Percentiles rank a stretch among this genome's conserved stretches.
phyloP scores from a whole-genome alignment of 805 yeast species.

The Metschnikowia gelsemii region DNA sequence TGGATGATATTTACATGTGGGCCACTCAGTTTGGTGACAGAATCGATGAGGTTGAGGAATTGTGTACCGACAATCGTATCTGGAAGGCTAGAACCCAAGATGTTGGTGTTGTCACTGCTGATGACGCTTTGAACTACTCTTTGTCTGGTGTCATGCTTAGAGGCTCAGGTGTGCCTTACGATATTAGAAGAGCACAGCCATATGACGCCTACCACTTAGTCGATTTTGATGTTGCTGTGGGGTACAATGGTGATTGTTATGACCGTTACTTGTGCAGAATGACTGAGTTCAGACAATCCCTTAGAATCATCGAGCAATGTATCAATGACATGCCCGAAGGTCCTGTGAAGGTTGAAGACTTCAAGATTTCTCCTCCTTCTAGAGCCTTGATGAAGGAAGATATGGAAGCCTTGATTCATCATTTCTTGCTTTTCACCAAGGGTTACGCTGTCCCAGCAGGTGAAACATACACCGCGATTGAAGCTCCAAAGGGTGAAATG shows the following conservation, averaged over 20 bases:
- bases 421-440: conserved; percentile 82
- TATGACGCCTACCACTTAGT: conserved; percentile 86
- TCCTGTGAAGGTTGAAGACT: conserved; percentile 87
- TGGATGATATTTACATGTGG: conserved; percentile 94
- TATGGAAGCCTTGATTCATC: conserved; percentile 90
- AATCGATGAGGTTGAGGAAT: conserved; percentile 85
- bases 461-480: conserved; percentile 87
- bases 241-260: conserved; percentile 85
- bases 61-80: conserved; percentile 85
- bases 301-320: conserved; percentile 87
- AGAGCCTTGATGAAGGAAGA: conserved; percentile 82
- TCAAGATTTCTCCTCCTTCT: conserved; percentile 80
- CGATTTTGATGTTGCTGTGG: conserved; percentile 86
- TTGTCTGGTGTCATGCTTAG: conserved; percentile 87
- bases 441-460: conserved; percentile 89
- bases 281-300: conserved; percentile 90
- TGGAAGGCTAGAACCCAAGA: conserved; percentile 86
- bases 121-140: conserved; percentile 79
- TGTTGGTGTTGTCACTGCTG: conserved; percentile 79
- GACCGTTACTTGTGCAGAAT: conserved; percentile 86
- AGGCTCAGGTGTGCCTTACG: conserved; percentile 87
- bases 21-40: conserved; percentile 94
- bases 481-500: conserved; percentile 96
- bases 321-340: conserved; percentile 90
- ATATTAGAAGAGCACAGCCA: conserved; percentile 81